Evolutionary conservation across 257 asterid genomes (phyloP), one percentile per base, ranked within the genome.

Genomic region (Apocynum venetum): DNA sequence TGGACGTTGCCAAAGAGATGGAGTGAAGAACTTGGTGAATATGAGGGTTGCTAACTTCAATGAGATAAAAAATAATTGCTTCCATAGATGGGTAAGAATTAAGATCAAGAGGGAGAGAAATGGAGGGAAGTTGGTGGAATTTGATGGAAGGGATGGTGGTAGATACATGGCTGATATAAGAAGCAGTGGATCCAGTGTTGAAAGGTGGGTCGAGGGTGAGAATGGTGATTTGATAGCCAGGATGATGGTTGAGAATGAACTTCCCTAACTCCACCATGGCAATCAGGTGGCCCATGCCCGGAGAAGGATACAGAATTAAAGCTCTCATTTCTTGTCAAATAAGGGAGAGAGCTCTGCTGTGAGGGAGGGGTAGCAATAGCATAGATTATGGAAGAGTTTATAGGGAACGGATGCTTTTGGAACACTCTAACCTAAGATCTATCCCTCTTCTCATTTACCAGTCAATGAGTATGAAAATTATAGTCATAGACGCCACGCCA

Each of bases 261-360:
- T 88, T 92, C 4, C 89, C 96, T 10, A 90, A 81, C 85, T 92
- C 97, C 81, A 89, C 94, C 97, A 92, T 89, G 84, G 96, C 84
- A 35, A 90, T 53, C 8, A 92, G 80, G 25, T 92, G 96, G 56
- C 96, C 96, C 82, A 91, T 88, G 53, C 89, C 90, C 0, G 96
- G 96, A 40, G 94, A 84, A 5, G 97, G 97, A 60, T 86, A 90
- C 0, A 90, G 83, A 35, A 92, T 87, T 56, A 89, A 44, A 1
- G 82, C 84, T 53, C 48, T 79, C 71, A 57, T 49, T 66, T 71
- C 7, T 76, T 17, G 43, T 47, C 8, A 25, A 25, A 25, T 25
- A 25, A 25, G 31, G 31, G 67, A 11, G 59, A 19, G 4, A 19
- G 61, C 25, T 17, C n/a, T 17, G 25, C 8, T 55, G 8, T 48